Evolutionary conservation across 1,139 yeast genomes (phyloP).

Genomic region (Geotrichum siamense): DNA sequence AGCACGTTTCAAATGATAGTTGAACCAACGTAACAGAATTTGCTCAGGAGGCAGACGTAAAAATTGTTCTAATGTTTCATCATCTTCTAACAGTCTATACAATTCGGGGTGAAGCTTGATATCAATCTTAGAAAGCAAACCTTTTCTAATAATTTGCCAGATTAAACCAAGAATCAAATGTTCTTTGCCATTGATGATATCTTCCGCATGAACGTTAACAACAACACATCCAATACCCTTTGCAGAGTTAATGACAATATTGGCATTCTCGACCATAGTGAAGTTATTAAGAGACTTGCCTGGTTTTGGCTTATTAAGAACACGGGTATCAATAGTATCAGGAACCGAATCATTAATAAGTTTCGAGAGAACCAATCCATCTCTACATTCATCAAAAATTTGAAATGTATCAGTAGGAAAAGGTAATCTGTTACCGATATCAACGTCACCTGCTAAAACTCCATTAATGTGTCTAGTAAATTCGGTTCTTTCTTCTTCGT

Average conservation of each 20-base stretch:
- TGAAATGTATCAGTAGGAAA: conserved; percentile 93
- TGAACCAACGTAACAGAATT: conserved; percentile 94
- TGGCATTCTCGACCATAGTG: conserved; percentile 95
- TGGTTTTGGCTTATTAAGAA: conserved; percentile 75
- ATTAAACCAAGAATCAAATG: conserved; percentile 90
- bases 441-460: conserved; percentile 83
- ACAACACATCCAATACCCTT: conserved; percentile 98
- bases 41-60: conserved; percentile 96
- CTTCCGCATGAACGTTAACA: conserved; percentile 95
- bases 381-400: conserved; percentile 92
- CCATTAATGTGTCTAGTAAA: conserved; percentile 93
- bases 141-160: conserved; percentile 98
- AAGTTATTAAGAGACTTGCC: conserved; percentile 85
- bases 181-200: conserved; percentile 93
- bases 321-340: conserved; percentile 97
- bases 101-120: conserved; percentile 94
- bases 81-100: conserved; percentile 89
- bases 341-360: conserved; percentile 96
- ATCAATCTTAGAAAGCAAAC: conserved; percentile 87
- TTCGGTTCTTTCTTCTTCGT: conserved; percentile 93
- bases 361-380: conserved; percentile 86
- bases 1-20: conserved; percentile 92
- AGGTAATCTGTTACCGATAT: conserved; percentile 79
- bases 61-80: conserved; percentile 94
- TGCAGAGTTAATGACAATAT: conserved; percentile 94